Percentiles rank a stretch among this genome's conserved stretches.
phyloP scores from a whole-genome alignment of 208 protist species.

The Trypanosoma avium region DNA sequence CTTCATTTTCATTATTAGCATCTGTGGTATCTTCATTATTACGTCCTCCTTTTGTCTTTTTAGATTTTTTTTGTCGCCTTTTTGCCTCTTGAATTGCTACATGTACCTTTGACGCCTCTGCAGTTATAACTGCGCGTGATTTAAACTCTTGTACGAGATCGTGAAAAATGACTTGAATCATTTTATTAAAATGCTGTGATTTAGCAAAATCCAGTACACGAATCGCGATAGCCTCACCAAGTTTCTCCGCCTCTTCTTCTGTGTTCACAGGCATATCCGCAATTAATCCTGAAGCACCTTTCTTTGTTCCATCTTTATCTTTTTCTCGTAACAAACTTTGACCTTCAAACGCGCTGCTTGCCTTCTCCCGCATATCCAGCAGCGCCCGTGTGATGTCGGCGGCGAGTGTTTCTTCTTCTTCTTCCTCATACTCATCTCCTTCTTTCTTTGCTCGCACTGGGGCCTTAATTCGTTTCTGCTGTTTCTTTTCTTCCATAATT shows the following conservation, averaged over 20 bases:
- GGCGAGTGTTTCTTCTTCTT: constrained; percentile 32
- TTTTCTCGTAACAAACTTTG: constrained; percentile 33
- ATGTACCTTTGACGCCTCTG: constrained; percentile 45
- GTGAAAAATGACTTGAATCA: constrained; percentile 51
- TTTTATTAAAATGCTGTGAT: constrained; percentile 44
- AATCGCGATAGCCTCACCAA: constrained; percentile 60
- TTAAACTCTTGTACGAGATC: constrained; percentile 49
- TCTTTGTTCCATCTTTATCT: background rate
- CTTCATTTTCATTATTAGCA: background rate
- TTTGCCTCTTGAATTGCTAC: constrained; percentile 42
- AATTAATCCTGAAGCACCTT: constrained; percentile 30
- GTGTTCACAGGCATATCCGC: constrained; percentile 39
- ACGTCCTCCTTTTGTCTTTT: constrained; percentile 32
- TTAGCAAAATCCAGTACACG: constrained; percentile 42
- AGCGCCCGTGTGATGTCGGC: constrained; percentile 55
- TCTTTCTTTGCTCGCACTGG: constrained; percentile 55
- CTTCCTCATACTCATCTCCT: constrained; percentile 40
- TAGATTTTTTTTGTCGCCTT: constrained; percentile 29
- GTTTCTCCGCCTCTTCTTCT: constrained; percentile 33
- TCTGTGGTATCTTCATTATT: constrained; percentile 13
- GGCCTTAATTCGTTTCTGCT: constrained; percentile 64
- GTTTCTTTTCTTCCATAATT: constrained; percentile 39
- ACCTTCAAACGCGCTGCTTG: constrained; percentile 42
- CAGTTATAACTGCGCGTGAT: constrained; percentile 34
- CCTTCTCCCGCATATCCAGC: constrained; percentile 54